phyloP scores from a whole-genome alignment of 495 filamentous ascomycete species.

The Wilcoxina mikolae region DNA sequence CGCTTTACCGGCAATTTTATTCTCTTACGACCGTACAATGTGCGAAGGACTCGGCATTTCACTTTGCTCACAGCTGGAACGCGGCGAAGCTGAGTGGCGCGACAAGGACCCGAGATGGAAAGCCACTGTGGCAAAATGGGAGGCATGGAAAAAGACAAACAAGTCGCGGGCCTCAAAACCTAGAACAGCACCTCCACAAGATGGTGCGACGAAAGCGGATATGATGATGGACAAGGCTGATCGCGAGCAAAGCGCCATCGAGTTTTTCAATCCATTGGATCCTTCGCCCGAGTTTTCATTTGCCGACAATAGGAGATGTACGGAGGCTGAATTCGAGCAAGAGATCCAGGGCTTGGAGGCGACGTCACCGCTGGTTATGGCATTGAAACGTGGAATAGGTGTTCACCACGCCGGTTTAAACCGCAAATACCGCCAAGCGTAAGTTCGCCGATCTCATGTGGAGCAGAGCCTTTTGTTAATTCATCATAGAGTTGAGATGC shows the following conservation, averaged over 20 bases:
- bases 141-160: slow-evolving; percentile 37
- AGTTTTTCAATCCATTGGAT: slow-evolving; percentile 48
- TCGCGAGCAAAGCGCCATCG: slow-evolving; percentile 36
- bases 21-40: slow-evolving; percentile 53
- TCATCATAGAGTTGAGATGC: slow-evolving; percentile 43
- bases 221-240: slow-evolving; percentile 38
- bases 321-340: slow-evolving; percentile 38
- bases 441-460: slow-evolving; percentile 15
- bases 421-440: slow-evolving; percentile 53
- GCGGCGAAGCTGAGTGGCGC: slow-evolving; percentile 44
- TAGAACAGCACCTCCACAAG: no score
- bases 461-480: no score
- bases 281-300: slow-evolving; percentile 51
- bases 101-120: slow-evolving; percentile 43
- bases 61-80: slow-evolving; percentile 37
- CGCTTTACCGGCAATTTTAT: slow-evolving; percentile 58
- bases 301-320: slow-evolving; percentile 43
- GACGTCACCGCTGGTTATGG: slow-evolving; percentile 36
- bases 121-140: slow-evolving; percentile 36
- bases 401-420: slow-evolving; percentile 71
- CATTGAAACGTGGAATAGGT: slow-evolving; percentile 50
- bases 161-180: no score
- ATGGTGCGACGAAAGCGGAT: slow-evolving; percentile 37
- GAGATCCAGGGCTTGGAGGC: slow-evolving; percentile 31
- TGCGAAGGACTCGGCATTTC: slow-evolving; percentile 44